These are phyloP conservation scores for Vachellia pachyceras DNA, from an alignment of 306 rosid genomes.

Conservation along the genomic window DNA sequence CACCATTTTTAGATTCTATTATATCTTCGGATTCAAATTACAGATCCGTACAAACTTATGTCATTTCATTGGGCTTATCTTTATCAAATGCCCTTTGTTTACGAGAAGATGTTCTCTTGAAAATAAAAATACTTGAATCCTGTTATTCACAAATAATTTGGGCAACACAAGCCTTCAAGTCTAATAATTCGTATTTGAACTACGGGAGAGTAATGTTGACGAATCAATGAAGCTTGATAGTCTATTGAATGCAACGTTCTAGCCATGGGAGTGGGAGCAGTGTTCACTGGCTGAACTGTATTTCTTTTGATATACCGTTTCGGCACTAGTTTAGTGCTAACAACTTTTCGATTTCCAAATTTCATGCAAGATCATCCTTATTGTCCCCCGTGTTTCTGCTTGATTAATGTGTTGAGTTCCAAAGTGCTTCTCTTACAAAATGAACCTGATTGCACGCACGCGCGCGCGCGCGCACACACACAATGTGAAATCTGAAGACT, in stretches of 20 bases:
- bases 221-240: slow-evolving; percentile 12
- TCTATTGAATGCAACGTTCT: slow-evolving; percentile 26
- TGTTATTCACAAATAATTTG: slow-evolving; percentile 2
- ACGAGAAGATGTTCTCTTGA: background rate
- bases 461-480: no score
- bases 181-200: slow-evolving; percentile 20
- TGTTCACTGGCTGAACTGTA: slow-evolving; percentile 7
- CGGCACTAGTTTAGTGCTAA: slow-evolving; percentile 5
- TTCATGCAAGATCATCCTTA: background rate
- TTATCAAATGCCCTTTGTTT: background rate
- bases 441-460: background rate
- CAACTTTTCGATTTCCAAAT: background rate
- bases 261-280: background rate
- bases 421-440: background rate
- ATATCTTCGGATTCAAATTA: slow-evolving; percentile 22
- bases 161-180: background rate
- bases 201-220: slow-evolving; percentile 18
- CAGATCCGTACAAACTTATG: slow-evolving; percentile 25
- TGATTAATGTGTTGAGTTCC: background rate
- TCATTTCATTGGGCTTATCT: background rate
- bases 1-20: background rate
- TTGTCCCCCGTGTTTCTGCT: background rate
- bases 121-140: slow-evolving; percentile 18
- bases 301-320: background rate
- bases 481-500: background rate